Conservation (phyloP, 2,329 filamentous ascomycete genomes). For the Scedosporium apiospermum region DNA sequence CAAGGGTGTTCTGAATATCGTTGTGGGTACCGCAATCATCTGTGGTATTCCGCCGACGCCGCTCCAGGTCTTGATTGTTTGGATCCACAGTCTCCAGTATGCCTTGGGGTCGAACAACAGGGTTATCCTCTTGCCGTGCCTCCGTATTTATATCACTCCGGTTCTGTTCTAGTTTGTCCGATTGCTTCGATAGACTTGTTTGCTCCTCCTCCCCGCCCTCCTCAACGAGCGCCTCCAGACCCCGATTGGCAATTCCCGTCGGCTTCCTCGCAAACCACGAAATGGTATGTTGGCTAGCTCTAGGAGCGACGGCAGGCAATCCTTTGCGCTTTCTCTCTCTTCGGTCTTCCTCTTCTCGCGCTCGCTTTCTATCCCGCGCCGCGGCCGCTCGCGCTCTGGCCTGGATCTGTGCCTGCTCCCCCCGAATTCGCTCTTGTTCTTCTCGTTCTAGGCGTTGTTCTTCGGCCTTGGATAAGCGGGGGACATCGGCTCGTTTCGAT, state of each 20-base stretch:
- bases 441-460: slow-evolving; percentile 28
- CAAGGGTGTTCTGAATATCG: slow-evolving; percentile 15
- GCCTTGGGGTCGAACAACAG: no score
- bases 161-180: no score
- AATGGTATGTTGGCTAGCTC: slow-evolving; percentile 49
- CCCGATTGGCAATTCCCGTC: not conserved
- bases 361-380: slow-evolving; percentile 45
- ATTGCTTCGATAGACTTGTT: not conserved
- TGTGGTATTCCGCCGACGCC: slow-evolving; percentile 1
- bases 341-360: slow-evolving; percentile 38
- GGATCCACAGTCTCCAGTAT: not conserved
- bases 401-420: slow-evolving; percentile 41
- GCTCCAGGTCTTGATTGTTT: no score
- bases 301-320: slow-evolving; percentile 42
- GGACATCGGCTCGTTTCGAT: slow-evolving; percentile 15
- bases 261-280: slow-evolving; percentile 34
- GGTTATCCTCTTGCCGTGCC: no score
- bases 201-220: not conserved
- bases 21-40: slow-evolving; percentile 10
- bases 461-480: slow-evolving; percentile 31
- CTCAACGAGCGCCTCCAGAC: not conserved
- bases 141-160: no score
- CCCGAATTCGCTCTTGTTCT: slow-evolving; percentile 45
- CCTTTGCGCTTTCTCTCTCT: slow-evolving; percentile 42
- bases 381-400: slow-evolving; percentile 36